Conservation (phyloP, 805 yeast species). For the Alloascoidea africana region DNA sequence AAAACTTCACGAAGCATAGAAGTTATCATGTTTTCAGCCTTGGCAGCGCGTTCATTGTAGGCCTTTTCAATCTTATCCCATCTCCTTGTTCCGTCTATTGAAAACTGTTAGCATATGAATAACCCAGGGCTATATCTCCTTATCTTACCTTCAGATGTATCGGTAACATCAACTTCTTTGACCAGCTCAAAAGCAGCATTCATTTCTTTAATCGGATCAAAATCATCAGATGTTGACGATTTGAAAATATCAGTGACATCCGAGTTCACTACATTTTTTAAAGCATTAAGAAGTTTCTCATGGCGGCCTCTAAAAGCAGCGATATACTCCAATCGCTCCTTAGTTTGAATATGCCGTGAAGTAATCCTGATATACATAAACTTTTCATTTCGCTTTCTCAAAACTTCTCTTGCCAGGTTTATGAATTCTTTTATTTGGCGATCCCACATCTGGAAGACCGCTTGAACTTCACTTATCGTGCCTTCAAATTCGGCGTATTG, state of each 20-base stretch:
- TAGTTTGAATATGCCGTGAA: slow-evolving; percentile 24
- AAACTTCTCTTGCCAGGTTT: slow-evolving; percentile 53
- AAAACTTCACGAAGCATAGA: slow-evolving; percentile 23
- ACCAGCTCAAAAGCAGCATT: slow-evolving; percentile 26
- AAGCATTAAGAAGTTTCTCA: slow-evolving; percentile 23
- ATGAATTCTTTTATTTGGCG: slow-evolving; percentile 46
- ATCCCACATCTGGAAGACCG: slow-evolving; percentile 38
- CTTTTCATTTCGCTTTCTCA: slow-evolving; percentile 59
- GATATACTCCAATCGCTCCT: slow-evolving; percentile 28
- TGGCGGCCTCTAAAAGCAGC: slow-evolving; percentile 36
- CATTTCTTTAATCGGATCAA: slow-evolving; percentile 19
- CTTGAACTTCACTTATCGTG: slow-evolving; percentile 15
- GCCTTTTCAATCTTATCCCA: slow-evolving; percentile 27
- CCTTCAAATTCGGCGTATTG: slow-evolving; percentile 24
- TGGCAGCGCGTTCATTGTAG: slow-evolving; percentile 27
- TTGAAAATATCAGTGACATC: slow-evolving; percentile 3
- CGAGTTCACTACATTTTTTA: slow-evolving; percentile 5
- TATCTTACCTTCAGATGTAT: slow-evolving; percentile 14
- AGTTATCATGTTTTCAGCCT: slow-evolving; percentile 31
- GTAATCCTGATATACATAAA: slow-evolving; percentile 48
- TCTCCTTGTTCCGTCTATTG: slow-evolving; percentile 17
- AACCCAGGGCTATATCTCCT: not conserved
- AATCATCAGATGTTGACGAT: slow-evolving; percentile 9
- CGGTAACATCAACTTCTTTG: slow-evolving; percentile 21
- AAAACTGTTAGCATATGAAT: not conserved